Base-by-base conservation (phyloP, 495 filamentous ascomycete genomes). In the Massariosphaeria phaeospora region DNA sequence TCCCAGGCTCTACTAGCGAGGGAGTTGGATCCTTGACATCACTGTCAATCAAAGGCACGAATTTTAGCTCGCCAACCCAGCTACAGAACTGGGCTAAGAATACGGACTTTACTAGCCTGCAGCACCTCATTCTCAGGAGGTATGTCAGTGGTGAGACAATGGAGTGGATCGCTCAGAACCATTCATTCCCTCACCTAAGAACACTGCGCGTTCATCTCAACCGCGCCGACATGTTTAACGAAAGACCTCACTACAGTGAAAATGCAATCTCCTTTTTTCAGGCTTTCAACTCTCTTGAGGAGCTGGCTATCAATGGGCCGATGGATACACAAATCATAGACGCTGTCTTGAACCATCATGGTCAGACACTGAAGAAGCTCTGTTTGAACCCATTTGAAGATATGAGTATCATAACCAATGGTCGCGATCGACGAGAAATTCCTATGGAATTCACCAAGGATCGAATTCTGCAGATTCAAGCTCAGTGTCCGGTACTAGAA, bases 381-480 rank as follows among this genome's bases (percentile, higher is more conserved):
- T 38, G 30, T 47, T 26, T 55, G 27, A 17, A 41, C 21, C 52
- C 52, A 18, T 39, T 20, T 4, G 52, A 55, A 18, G 43, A 40
- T 5, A 46, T 34, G 26, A 13, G 12, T 12, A 54, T 15, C 35
- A 21, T 5, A 11, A 20, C 1, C 24, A 55, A 55, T 33, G 43
- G 18, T 36, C 52, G 52, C 42, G 44, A 21, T 55, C 52, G 33
- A 47, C 30, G 41, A 47, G 52, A 55, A 15, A 55, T 55, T 23
- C 41, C 52, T 46, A 47, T 55, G 31, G 52, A 47, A 31, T 55
- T 55, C 34, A 47, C 42, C n/a, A 40, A 55, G 41, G 52, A 55
- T 27, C 52, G 31, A 38, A 10, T 55, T 39, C 31, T 55, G 12
- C 52, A 47, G 44, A 55, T 55, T 33, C 52, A 55, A 48, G 41